A percentile compares a stretch with the other conserved stretches of the same genome.
Conservation (phyloP, 768 basidiomycete species). For the Pisolithus albus region DNA sequence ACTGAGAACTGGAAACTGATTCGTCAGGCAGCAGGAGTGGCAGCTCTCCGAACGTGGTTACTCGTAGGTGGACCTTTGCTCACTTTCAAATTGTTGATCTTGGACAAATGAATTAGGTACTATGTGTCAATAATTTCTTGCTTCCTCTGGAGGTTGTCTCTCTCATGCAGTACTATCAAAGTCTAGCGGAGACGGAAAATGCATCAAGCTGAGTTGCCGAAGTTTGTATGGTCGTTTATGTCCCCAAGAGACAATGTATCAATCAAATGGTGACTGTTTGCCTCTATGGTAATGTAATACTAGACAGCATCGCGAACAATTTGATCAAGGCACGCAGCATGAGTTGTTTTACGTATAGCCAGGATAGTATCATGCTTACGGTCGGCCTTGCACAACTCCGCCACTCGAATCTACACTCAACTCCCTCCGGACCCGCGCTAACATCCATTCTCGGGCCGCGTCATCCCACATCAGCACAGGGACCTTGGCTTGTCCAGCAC, state of each 20-base stretch:
- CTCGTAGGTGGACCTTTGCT: conserved; percentile 35
- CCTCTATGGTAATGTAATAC: too few species aligned
- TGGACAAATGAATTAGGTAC: conserved; percentile 33
- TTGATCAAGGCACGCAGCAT: too few species aligned
- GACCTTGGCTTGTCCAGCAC: conserved; percentile 4
- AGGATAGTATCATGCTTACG: too few species aligned
- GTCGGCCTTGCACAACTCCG: too few species aligned
- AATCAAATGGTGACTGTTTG: too few species aligned
- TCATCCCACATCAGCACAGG: conserved; percentile 1
- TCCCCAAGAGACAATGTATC: too few species aligned
- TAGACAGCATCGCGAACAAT: too few species aligned
- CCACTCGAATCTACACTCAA: neutral
- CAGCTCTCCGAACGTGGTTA: conserved; percentile 55
- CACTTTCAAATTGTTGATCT: neutral
- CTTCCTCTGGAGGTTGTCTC: conserved; percentile 42
- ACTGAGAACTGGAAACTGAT: conserved; percentile 61
- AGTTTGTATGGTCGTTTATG: neutral
- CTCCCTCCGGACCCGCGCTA: conserved; percentile 4
- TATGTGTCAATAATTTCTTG: conserved; percentile 51
- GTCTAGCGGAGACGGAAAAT: conserved; percentile 28
- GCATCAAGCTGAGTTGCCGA: neutral
- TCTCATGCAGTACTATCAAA: conserved; percentile 50
- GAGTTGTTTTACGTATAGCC: too few species aligned
- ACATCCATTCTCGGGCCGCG: conserved; percentile 9
- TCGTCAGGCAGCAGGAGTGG: conserved; percentile 61